Conservation (phyloP, 495 filamentous ascomycete genomes). For the Bryoglossum gracile region DNA sequence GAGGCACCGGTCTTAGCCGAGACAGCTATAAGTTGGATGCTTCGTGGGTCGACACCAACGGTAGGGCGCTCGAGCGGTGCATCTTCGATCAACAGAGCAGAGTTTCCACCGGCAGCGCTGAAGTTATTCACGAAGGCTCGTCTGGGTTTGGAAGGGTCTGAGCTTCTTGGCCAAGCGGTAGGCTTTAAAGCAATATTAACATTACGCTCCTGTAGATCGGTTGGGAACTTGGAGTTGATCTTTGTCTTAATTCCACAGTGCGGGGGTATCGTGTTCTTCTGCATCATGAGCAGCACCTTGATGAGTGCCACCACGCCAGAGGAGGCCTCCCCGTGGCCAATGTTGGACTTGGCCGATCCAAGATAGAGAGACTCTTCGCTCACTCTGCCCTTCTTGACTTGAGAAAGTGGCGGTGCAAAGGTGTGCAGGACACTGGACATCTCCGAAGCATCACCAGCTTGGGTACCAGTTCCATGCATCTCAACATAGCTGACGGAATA, state of each 20-base stretch:
- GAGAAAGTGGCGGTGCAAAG: conserved; percentile 56
- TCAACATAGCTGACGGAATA: conserved; percentile 76
- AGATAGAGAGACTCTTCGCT: conserved; percentile 12
- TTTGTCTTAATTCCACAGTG: conserved; percentile 78
- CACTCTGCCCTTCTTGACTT: conserved; percentile 31
- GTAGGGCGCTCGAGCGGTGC: conserved; percentile 26
- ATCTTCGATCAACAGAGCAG: conserved; percentile 56
- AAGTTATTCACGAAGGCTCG: conserved; percentile 34
- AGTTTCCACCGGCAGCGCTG: conserved; percentile 51
- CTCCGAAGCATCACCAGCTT: conserved; percentile 72
- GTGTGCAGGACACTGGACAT: conserved; percentile 68
- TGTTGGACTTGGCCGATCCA: conserved; percentile 67
- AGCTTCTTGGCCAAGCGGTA: conserved; percentile 45
- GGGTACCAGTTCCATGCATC: conserved; percentile 83
- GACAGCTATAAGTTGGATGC: conserved; percentile 47
- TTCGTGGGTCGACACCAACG: conserved; percentile 36
- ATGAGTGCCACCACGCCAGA: conserved; percentile 62
- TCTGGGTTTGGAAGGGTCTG: neutral
- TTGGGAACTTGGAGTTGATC: conserved; percentile 75
- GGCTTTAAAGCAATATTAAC: conserved; percentile 56
- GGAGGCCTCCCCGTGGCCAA: conserved; percentile 83
- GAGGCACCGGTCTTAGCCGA: conserved; percentile 48
- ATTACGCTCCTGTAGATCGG: conserved; percentile 63
- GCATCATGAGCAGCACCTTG: conserved; percentile 74
- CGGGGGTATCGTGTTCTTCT: conserved; percentile 38